Base-by-base conservation (phyloP, 1,284 basidiomycete genomes). In the Takashimella koratensis region DNA sequence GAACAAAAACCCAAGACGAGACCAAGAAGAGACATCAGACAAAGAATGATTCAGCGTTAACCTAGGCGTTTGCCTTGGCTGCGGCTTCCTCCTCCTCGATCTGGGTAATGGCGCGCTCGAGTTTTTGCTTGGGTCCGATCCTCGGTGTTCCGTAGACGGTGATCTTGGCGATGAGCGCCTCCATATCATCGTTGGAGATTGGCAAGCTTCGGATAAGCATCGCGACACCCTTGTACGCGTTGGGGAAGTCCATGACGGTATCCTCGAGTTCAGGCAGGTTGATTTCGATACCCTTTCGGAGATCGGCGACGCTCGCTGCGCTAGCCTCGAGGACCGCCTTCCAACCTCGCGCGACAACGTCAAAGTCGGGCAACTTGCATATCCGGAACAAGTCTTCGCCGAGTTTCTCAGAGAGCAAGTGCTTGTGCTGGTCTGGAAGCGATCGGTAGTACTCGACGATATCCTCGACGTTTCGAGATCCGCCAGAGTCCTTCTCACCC, bases 331-430 rank as follows among this genome's bases (percentile, higher is more conserved):
- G 50, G 27, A 79, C 76, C 5, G 80, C 82, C 43, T 79, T 81
- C 21, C 76, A 75, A 67, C 72, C 73, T 51, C 65, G 67, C 5
- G 84, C 82, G 12, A 94, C 86, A 42, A 92, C 79, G 66, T 84
- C 79, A 27, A 89, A 90, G 59, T 92, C 89, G n/a, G 83, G 81
- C 71, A 87, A 83, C 78, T 94, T 96, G 64, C 85, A 83, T 75
- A 95, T 88, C 76, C 91, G 90, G 51, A 84, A 83, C 58, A 93
- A 86, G 22, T 88, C 94, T 71, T 98, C 93, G 43, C 85, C 83
- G 54, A 97, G 73, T 67, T 87, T 87, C 66, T 87, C 85, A 39
- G 88, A 81, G 48, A 80, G 81, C 70, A 90, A 85, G 72, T 86
- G 83, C 74, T 66, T 64, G 24, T 57, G 57, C n/a, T 58, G 56